These are phyloP conservation scores for Pythium apleroticum DNA, from an alignment of 352 stramenopile species.

Conservation along the genomic window DNA sequence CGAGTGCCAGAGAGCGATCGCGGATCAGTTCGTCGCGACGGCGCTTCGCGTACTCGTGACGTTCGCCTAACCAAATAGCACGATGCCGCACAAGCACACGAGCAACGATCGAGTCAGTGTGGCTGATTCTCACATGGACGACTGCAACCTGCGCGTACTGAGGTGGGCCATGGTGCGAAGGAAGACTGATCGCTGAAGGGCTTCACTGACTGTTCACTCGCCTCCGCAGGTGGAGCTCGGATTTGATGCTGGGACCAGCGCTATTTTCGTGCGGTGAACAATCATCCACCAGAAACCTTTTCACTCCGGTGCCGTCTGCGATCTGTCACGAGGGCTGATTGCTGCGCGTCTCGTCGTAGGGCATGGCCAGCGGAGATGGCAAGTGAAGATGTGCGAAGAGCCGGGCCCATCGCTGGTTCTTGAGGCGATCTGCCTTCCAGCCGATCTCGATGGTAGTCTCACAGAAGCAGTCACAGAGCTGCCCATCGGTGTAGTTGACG, in stretches of 20 bases:
- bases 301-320: background rate
- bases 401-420: no score
- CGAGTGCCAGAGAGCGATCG: constrained; percentile 46
- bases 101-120: background rate
- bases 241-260: background rate
- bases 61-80: constrained; percentile 38
- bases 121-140: background rate
- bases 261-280: background rate
- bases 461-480: background rate
- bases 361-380: no score
- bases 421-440: no score
- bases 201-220: background rate
- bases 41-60: constrained; percentile 52
- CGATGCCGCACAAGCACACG: background rate
- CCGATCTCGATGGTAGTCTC: no score
- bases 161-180: background rate
- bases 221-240: background rate
- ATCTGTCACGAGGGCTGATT: background rate
- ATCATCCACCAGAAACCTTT: background rate
- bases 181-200: no score
- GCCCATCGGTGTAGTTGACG: background rate
- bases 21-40: constrained; percentile 47
- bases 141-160: background rate
- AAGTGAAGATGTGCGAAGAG: background rate
- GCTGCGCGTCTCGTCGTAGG: no score